These are phyloP conservation scores for Pleurotus tuoliensis DNA, from an alignment of 768 basidiomycete genomes.

Conservation along the genomic window DNA sequence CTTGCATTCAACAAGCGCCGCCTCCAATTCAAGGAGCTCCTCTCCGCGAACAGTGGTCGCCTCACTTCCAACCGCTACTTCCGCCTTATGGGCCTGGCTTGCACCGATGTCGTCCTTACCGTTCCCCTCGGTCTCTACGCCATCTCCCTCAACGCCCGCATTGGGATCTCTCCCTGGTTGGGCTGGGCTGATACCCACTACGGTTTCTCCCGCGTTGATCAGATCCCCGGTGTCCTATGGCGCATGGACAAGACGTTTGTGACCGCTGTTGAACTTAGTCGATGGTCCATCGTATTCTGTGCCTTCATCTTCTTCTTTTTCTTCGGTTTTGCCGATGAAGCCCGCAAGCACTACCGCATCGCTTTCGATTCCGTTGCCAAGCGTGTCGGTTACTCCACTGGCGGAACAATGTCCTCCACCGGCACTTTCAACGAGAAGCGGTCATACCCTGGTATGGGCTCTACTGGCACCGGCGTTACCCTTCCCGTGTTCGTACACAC, in stretches of 20 bases:
- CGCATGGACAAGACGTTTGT: conserved; percentile 18
- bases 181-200: conserved; percentile 49
- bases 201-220: conserved; percentile 40
- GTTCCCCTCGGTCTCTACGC: conserved; percentile 38
- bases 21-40: conserved; percentile 37
- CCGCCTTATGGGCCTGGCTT: conserved; percentile 54
- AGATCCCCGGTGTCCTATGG: conserved; percentile 42
- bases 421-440: conserved; percentile 16
- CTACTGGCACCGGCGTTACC: conserved; percentile 22
- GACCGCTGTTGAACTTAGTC: conserved; percentile 34
- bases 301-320: conserved; percentile 61
- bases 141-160: conserved; percentile 30
- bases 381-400: conserved; percentile 27
- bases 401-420: conserved; percentile 14
- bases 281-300: conserved; percentile 45
- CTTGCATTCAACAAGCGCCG: conserved; percentile 37
- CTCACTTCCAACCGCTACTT: conserved; percentile 48
- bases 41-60: conserved; percentile 31
- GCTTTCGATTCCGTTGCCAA: conserved; percentile 36
- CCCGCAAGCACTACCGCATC: conserved; percentile 46
- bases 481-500: conserved; percentile 46
- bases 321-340: conserved; percentile 65
- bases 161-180: conserved; percentile 37
- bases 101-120: conserved; percentile 41
- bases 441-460: conserved; percentile 18